Conservation (phyloP, 306 rosid species). For the Elaeagnus macrophylla region DNA sequence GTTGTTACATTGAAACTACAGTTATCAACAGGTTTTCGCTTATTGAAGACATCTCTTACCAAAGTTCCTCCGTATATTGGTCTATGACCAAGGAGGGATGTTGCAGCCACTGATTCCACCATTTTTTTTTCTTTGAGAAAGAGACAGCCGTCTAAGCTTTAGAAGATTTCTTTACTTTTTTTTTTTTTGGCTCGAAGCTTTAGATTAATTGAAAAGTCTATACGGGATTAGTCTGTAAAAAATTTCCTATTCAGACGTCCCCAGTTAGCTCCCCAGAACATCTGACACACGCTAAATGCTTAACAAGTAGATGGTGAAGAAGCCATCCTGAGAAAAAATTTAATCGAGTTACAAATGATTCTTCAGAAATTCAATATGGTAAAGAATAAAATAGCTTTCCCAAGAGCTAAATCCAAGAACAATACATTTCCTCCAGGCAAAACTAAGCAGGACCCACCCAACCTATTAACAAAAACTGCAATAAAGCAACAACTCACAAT, state of each 20-base stretch:
- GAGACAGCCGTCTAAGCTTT: slow-evolving; percentile 2
- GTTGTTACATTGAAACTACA: slow-evolving; percentile 31
- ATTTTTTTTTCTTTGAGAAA: slow-evolving; percentile 18
- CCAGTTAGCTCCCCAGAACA: background rate
- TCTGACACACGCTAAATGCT: background rate
- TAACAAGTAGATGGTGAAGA: background rate
- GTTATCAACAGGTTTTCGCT: slow-evolving; percentile 32
- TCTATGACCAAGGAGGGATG: slow-evolving; percentile 60
- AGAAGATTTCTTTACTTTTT: no score
- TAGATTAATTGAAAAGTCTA: background rate
- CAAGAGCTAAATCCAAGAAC: slow-evolving; percentile 9
- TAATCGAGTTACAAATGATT: background rate
- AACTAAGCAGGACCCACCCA: slow-evolving; percentile 20
- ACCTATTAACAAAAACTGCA: slow-evolving; percentile 19
- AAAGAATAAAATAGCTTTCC: slow-evolving; percentile 8
- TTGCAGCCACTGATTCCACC: slow-evolving; percentile 84
- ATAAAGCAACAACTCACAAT: slow-evolving; percentile 2
- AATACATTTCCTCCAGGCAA: slow-evolving; percentile 21
- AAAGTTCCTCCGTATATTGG: slow-evolving; percentile 49
- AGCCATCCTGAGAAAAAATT: background rate
- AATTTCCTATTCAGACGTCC: slow-evolving; percentile 3
- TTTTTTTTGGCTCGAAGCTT: background rate
- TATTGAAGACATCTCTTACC: slow-evolving; percentile 33
- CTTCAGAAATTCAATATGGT: background rate
- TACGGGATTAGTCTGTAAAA: slow-evolving; percentile 3